Conservation (phyloP, 2,329 filamentous ascomycete species). For the Clonostachys chloroleuca region DNA sequence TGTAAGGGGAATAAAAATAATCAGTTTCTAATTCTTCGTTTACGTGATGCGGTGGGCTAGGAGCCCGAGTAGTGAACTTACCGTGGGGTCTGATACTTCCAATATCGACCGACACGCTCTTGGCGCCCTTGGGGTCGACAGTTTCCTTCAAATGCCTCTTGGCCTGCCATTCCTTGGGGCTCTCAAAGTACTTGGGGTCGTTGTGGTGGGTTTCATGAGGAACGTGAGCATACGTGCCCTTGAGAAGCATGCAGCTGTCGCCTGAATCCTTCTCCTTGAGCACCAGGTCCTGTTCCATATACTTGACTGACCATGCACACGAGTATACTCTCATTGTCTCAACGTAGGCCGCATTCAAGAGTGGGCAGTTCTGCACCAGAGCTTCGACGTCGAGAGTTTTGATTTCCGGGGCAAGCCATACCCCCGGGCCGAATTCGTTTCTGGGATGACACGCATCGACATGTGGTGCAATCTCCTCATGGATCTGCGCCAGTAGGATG, state of each 20-base stretch:
- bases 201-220: slow-evolving; percentile 25
- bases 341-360: slow-evolving; percentile 30
- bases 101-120: slow-evolving; percentile 8
- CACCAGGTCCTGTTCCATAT: slow-evolving; percentile 21
- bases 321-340: slow-evolving; percentile 34
- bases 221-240: slow-evolving; percentile 26
- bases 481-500: slow-evolving; percentile 27
- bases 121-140: too few relatives aligned
- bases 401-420: slow-evolving; percentile 25
- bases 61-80: slow-evolving; percentile 9
- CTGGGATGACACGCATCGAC: slow-evolving; percentile 22
- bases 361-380: slow-evolving; percentile 25
- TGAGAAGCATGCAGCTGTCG: slow-evolving; percentile 18
- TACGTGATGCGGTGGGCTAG: too few relatives aligned
- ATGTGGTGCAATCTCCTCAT: slow-evolving; percentile 27
- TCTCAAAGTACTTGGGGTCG: slow-evolving; percentile 22
- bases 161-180: slow-evolving; percentile 26
- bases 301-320: slow-evolving; percentile 20
- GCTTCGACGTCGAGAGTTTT: slow-evolving; percentile 27
- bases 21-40: slow-evolving; percentile 3
- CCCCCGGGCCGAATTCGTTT: slow-evolving; percentile 26
- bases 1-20: not conserved
- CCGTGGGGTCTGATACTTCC: slow-evolving; percentile 23
- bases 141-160: slow-evolving; percentile 22
- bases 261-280: slow-evolving; percentile 16